Conservation (phyloP, 352 stramenopile genomes). For the Phytophthora macrochlamydospora region DNA sequence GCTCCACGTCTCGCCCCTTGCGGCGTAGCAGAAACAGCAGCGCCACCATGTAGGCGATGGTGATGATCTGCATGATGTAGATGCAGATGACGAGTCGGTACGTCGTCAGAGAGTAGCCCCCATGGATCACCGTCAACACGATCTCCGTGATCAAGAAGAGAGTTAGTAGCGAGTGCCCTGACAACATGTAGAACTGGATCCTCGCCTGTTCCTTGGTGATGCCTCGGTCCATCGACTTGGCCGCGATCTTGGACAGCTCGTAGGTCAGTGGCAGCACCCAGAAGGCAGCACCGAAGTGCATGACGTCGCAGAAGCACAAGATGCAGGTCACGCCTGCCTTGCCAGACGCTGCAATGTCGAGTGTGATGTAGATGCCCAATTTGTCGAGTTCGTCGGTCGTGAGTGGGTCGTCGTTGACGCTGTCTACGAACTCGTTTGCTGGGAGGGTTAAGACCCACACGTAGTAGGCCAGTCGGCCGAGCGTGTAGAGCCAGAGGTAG, state of each 20-base stretch:
- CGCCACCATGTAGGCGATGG: constrained; percentile 40
- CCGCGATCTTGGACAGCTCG: constrained; percentile 48
- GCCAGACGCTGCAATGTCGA: constrained; percentile 20
- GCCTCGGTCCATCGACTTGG: constrained; percentile 54
- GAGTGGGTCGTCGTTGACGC: constrained; percentile 27
- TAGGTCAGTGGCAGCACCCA: constrained; percentile 47
- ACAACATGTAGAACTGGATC: constrained; percentile 31
- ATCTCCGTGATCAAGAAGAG: constrained; percentile 23
- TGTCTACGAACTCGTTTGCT: constrained; percentile 8
- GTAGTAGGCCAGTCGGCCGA: not conserved
- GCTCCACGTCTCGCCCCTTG: constrained; percentile 44
- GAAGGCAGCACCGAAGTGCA: constrained; percentile 40
- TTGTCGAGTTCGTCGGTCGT: constrained; percentile 20
- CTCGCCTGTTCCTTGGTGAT: constrained; percentile 31
- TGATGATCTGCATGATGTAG: constrained; percentile 39
- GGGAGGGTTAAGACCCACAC: constrained; percentile 18
- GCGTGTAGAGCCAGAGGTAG: constrained; percentile 37
- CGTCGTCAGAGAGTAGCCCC: constrained; percentile 31
- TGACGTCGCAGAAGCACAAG: constrained; percentile 36
- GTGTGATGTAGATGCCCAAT: constrained; percentile 35
- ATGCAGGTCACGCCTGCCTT: constrained; percentile 26
- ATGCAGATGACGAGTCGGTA: constrained; percentile 30
- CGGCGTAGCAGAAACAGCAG: constrained; percentile 28
- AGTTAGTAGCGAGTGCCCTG: constrained; percentile 17
- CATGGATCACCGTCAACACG: constrained; percentile 13